These are phyloP conservation scores for Scheffersomyces spartinae DNA, from an alignment of 805 yeast species.

Conservation along the genomic window DNA sequence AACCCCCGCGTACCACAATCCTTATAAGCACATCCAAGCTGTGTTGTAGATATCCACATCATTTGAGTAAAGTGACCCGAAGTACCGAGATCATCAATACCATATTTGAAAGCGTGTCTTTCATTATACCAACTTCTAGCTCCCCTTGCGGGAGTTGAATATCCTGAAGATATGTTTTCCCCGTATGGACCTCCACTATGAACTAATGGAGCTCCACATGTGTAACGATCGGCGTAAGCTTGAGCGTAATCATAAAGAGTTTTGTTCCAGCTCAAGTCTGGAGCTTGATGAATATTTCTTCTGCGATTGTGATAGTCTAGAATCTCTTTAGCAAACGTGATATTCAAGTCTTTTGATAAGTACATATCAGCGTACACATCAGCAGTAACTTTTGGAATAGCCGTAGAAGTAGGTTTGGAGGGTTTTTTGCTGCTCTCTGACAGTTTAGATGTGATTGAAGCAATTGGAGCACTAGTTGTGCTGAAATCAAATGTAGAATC, in stretches of 20 bases:
- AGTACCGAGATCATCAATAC: too few species aligned
- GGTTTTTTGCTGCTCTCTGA: too few species aligned
- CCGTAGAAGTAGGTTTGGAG: too few species aligned
- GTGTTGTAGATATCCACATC: slow-evolving; percentile 54
- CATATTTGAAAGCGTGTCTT: slow-evolving; percentile 19
- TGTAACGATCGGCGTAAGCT: slow-evolving; percentile 20
- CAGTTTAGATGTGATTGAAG: too few species aligned
- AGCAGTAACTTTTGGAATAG: too few species aligned
- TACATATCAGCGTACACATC: slow-evolving; percentile 6
- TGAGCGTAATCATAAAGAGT: slow-evolving; percentile 43
- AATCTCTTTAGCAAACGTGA: slow-evolving; percentile 31
- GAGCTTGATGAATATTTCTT: slow-evolving; percentile 43
- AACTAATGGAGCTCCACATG: slow-evolving; percentile 21
- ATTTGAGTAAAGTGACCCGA: slow-evolving; percentile 74
- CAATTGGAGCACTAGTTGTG: too few species aligned
- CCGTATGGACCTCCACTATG: slow-evolving; percentile 31
- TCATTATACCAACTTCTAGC: slow-evolving; percentile 30
- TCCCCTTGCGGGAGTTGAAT: slow-evolving; percentile 16
- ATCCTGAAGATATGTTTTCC: slow-evolving; percentile 29
- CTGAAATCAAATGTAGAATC: too few species aligned
- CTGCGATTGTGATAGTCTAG: slow-evolving; percentile 50
- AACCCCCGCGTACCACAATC: slow-evolving; percentile 39
- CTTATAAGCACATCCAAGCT: slow-evolving; percentile 64
- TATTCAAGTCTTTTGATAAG: slow-evolving; percentile 6
- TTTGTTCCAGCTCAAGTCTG: slow-evolving; percentile 43